These are phyloP conservation scores for Pestalotiopsis sp. DNA, from an alignment of 2,329 filamentous ascomycete species.

Conservation along the genomic window DNA sequence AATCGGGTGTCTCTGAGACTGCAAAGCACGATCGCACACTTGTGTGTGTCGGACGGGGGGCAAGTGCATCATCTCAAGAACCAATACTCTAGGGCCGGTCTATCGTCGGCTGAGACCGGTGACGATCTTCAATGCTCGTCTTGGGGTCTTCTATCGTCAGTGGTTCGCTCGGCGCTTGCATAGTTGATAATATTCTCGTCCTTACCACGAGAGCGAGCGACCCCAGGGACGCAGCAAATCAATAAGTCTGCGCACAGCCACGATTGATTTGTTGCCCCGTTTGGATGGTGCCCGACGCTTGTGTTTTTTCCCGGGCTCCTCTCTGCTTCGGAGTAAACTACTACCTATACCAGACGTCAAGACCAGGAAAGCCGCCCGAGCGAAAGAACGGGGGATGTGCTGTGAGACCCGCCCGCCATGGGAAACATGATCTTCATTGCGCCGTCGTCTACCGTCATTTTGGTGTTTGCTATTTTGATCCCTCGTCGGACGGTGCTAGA, in stretches of 20 bases:
- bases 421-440: neutral
- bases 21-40: neutral
- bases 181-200: neutral
- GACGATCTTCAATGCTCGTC: neutral
- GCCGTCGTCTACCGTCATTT: neutral
- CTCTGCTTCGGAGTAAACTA: neutral
- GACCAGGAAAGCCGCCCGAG: no score
- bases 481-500: neutral
- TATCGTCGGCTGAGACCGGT: neutral
- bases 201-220: neutral
- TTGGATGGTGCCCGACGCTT: neutral
- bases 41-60: neutral
- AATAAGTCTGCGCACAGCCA: neutral
- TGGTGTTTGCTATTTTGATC: neutral
- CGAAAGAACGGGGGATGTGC: no score
- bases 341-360: neutral
- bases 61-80: neutral
- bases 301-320: neutral
- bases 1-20: constrained; percentile 6
- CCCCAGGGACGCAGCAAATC: neutral
- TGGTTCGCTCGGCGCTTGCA: neutral
- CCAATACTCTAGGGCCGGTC: neutral
- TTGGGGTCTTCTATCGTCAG: neutral
- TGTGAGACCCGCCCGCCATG: no score
- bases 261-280: neutral